Evolutionary conservation across 2,329 filamentous ascomycete species (phyloP).

Genomic region (Tympanopsis confertula): DNA sequence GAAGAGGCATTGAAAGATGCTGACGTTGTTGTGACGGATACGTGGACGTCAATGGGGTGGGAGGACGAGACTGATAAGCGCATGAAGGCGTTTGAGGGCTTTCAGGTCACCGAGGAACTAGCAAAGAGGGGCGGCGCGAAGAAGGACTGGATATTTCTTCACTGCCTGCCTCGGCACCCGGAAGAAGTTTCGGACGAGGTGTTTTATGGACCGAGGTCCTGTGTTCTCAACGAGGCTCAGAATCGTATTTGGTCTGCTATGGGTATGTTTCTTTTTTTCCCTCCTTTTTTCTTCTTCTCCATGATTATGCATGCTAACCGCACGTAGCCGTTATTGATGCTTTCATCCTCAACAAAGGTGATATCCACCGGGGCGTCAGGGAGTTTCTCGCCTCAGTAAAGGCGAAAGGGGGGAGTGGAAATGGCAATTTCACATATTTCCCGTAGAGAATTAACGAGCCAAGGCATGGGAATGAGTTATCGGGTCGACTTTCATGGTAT

Average conservation of each 20-base stretch:
- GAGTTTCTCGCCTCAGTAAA: too few relatives aligned
- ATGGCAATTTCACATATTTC: too few relatives aligned
- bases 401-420: too few relatives aligned
- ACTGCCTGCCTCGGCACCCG: constrained; percentile 81
- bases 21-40: constrained; percentile 88
- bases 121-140: constrained; percentile 78
- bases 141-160: constrained; percentile 92
- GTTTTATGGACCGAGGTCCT: constrained; percentile 73
- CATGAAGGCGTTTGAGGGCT: constrained; percentile 73
- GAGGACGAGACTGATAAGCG: constrained; percentile 72
- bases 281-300: neutral
- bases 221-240: constrained; percentile 90
- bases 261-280: constrained; percentile 33
- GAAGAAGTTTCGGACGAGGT: constrained; percentile 94
- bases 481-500: too few relatives aligned
- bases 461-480: too few relatives aligned
- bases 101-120: constrained; percentile 80
- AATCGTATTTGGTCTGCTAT: constrained; percentile 88
- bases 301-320: neutral
- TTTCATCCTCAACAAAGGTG: constrained; percentile 90
- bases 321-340: constrained; percentile 61
- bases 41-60: constrained; percentile 97
- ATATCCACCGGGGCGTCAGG: too few relatives aligned
- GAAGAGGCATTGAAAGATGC: constrained; percentile 78
- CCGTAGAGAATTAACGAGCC: too few relatives aligned